Evolutionary conservation across 495 filamentous ascomycete genomes (phyloP).

Genomic region (Sordaria brevicollis): DNA sequence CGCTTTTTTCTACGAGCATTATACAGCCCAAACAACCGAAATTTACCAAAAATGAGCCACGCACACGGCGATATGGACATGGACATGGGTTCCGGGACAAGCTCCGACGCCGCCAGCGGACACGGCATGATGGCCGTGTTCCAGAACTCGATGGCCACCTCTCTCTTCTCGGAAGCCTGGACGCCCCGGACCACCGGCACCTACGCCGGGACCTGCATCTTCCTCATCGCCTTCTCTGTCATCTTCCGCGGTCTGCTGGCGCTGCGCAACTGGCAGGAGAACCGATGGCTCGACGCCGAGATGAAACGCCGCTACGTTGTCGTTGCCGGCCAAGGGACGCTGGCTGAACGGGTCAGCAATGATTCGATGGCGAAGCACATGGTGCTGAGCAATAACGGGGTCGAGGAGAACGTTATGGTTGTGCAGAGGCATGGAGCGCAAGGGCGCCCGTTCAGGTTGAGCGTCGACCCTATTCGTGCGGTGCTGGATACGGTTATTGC

Average conservation of each 20-base stretch:
- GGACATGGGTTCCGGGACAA: neutral
- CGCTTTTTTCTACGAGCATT: neutral
- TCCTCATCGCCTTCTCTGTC: conserved; percentile 63
- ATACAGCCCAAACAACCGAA: neutral
- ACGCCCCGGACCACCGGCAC: conserved; percentile 52
- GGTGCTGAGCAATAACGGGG: conserved; percentile 53
- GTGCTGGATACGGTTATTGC: conserved; percentile 54
- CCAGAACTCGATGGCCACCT: conserved; percentile 50
- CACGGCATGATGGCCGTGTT: conserved; percentile 49
- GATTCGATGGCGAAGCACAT: conserved; percentile 46
- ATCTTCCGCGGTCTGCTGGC: conserved; percentile 60
- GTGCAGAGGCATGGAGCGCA: conserved; percentile 42
- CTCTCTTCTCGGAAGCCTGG: conserved; percentile 68
- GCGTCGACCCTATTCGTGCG: conserved; percentile 67
- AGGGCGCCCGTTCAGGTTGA: conserved; percentile 63
- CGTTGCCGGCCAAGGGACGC: conserved; percentile 51
- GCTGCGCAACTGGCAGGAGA: conserved; percentile 44
- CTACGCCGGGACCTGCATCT: conserved; percentile 83
- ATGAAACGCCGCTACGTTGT: conserved; percentile 64
- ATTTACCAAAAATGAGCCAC: conserved; percentile 3
- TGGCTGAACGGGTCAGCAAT: conserved; percentile 41
- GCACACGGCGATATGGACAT: conserved; percentile 1
- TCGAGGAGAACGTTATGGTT: conserved; percentile 64
- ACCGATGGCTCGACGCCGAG: conserved; percentile 48
- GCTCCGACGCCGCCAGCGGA: conserved; percentile 9